Evolutionary conservation across 768 basidiomycete species (phyloP).

Genomic region (Xerocomellus amylosporus): DNA sequence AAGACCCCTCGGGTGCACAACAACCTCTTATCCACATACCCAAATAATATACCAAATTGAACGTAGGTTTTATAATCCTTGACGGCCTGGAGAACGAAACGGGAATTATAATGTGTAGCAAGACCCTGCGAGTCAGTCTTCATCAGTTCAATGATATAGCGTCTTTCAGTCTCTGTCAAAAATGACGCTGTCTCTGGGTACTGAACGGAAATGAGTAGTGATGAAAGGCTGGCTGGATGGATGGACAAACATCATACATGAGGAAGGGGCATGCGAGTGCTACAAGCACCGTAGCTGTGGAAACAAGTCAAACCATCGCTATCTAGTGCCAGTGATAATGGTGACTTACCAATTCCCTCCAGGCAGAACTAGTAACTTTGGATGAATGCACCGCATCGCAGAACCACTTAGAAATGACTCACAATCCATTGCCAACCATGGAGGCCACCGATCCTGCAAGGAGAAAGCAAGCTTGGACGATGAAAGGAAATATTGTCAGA

Average conservation of each 20-base stretch:
- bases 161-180: slow-evolving; percentile 37
- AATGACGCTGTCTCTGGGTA: no score
- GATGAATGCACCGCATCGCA: slow-evolving; percentile 1
- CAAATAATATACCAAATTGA: slow-evolving; percentile 36
- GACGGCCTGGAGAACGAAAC: slow-evolving; percentile 47
- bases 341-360: slow-evolving; percentile 19
- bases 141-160: slow-evolving; percentile 37
- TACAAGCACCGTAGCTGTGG: not conserved
- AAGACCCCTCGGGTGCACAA: not conserved
- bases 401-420: not conserved
- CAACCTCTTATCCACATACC: slow-evolving; percentile 23
- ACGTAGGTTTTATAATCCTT: slow-evolving; percentile 41
- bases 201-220: no score
- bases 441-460: slow-evolving; percentile 23
- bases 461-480: not conserved
- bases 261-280: not conserved
- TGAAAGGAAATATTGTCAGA: slow-evolving; percentile 1
- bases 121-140: slow-evolving; percentile 41
- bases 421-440: slow-evolving; percentile 39
- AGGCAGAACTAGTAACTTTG: slow-evolving; percentile 25
- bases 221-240: no score
- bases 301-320: not conserved
- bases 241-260: no score
- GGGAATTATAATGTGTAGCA: slow-evolving; percentile 40
- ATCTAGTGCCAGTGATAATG: no score